Base-by-base conservation (phyloP, 2,329 filamentous ascomycete genomes). In the Geosmithia flava region DNA sequence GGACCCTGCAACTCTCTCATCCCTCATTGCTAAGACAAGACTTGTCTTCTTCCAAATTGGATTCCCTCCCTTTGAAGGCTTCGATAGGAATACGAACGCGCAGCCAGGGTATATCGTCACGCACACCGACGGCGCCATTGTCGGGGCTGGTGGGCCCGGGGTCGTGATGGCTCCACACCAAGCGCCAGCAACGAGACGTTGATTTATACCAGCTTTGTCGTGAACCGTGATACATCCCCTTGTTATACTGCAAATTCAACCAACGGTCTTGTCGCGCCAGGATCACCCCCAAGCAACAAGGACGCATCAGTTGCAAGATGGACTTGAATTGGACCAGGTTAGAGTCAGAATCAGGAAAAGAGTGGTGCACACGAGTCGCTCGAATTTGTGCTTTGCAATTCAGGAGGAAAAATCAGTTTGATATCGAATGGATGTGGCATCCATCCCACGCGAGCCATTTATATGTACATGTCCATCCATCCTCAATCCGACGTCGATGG, bases 201-300 rank as follows among this genome's bases (percentile, higher is more conserved):
- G 30, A 73, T 73, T 39, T 87, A 94, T 48, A 81, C 78, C 33
- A 78, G 83, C 20, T 95, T 95, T 58, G 84, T 95, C 11, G 84
- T 93, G 52, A 91, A 91, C 1, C 91, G 97, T 64, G 95, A 85
- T 59, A 74, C 97, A 41, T 83, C 84, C 50, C n/a, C 91, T 87
- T 61, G 86, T 87, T 5, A 81, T 95, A 51, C n/a, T 46, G 30
- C 29, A n/a, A n/a, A n/a, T n/a, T n/a, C n/a, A 6, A 20, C 10
- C 7, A 20, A 10, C 1, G n/a, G 15, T 42, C 37, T 30, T 29
- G 17, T 27, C 45, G 10, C 15, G 20, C 17, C n/a, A 17, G 45
- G n/a, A n/a, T 27, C 23, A 4, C 23, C 8, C 23, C 8, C 23
- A 8, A 27, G 23, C 4, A 27, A 5, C 4, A 27, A 8, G 23